Evolutionary conservation across 441 rosid species (phyloP).

Genomic region (Pelargonium australe): DNA sequence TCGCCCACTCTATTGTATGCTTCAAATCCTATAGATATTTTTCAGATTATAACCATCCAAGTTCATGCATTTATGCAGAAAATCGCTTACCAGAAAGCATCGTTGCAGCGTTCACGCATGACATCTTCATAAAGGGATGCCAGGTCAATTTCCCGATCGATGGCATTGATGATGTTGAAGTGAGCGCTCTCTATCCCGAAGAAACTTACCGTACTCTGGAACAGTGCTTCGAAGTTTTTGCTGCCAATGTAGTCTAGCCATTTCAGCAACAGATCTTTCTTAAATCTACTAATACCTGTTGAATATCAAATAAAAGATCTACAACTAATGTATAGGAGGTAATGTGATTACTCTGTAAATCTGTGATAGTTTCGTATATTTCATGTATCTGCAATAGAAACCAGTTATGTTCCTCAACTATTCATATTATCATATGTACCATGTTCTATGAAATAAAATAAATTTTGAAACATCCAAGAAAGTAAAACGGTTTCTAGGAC

Average conservation of each 20-base stretch:
- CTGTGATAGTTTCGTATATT: neutral
- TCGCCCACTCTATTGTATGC: too few species aligned
- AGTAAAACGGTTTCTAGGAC: neutral
- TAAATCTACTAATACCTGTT: neutral
- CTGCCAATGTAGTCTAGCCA: neutral
- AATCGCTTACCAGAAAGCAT: conserved; percentile 32
- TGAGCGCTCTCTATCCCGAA: conserved; percentile 30
- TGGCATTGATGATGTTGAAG: conserved; percentile 26
- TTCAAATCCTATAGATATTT: too few species aligned
- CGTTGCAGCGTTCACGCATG: conserved; percentile 48
- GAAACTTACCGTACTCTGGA: conserved; percentile 33
- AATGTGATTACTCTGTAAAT: neutral
- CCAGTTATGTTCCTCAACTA: neutral
- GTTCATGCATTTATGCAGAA: conserved; percentile 21
- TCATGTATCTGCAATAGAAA: neutral
- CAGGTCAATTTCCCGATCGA: conserved; percentile 33
- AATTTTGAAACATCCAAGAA: neutral
- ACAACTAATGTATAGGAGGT: too few species aligned
- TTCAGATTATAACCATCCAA: neutral
- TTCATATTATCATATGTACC: neutral
- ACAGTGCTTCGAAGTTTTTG: conserved; percentile 36
- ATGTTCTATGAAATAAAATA: neutral
- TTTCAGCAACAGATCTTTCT: neutral
- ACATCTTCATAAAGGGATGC: conserved; percentile 43
- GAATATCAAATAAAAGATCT: neutral